phyloP scores from a whole-genome alignment of 805 yeast species.

The Zygosaccharomyces bailii region DNA sequence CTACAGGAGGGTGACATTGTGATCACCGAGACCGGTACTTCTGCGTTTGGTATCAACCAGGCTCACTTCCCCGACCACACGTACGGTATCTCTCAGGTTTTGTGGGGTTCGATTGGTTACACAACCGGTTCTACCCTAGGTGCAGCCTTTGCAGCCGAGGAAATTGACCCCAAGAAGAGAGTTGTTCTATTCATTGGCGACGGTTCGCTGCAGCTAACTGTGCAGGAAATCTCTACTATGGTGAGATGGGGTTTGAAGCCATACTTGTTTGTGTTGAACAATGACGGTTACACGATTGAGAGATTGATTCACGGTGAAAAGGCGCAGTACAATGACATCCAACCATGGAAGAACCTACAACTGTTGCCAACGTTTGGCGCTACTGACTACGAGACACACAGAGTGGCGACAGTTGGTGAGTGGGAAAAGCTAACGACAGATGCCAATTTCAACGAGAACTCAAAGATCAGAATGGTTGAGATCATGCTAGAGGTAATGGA shows the following conservation, averaged over 20 bases:
- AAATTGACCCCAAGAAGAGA: slow-evolving; percentile 57
- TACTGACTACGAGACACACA: slow-evolving; percentile 50
- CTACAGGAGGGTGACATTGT: slow-evolving; percentile 63
- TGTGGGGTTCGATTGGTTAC: slow-evolving; percentile 75
- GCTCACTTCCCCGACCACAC: slow-evolving; percentile 60
- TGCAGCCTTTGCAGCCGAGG: slow-evolving; percentile 66
- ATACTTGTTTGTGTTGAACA: slow-evolving; percentile 65
- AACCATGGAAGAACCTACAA: slow-evolving; percentile 62
- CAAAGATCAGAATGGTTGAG: slow-evolving; percentile 63
- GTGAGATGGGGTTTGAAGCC: slow-evolving; percentile 64
- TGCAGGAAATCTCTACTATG: slow-evolving; percentile 69
- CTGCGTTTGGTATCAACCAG: slow-evolving; percentile 68
- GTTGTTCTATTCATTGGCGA: slow-evolving; percentile 69
- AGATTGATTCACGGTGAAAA: slow-evolving; percentile 67
- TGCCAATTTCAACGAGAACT: slow-evolving; percentile 48
- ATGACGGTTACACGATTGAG: slow-evolving; percentile 73
- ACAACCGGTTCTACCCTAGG: slow-evolving; percentile 66
- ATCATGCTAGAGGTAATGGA: slow-evolving; percentile 66
- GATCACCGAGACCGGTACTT: slow-evolving; percentile 71
- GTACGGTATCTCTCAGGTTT: slow-evolving; percentile 66
- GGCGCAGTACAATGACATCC: slow-evolving; percentile 64
- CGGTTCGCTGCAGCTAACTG: slow-evolving; percentile 72
- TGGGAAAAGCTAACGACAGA: slow-evolving; percentile 49
- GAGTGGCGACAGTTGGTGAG: slow-evolving; percentile 56
- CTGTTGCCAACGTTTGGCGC: slow-evolving; percentile 51